Percentiles rank a stretch among this genome's conserved stretches.
phyloP scores from a whole-genome alignment of 257 asterid genomes.

The Nicotiana sylvestris region DNA sequence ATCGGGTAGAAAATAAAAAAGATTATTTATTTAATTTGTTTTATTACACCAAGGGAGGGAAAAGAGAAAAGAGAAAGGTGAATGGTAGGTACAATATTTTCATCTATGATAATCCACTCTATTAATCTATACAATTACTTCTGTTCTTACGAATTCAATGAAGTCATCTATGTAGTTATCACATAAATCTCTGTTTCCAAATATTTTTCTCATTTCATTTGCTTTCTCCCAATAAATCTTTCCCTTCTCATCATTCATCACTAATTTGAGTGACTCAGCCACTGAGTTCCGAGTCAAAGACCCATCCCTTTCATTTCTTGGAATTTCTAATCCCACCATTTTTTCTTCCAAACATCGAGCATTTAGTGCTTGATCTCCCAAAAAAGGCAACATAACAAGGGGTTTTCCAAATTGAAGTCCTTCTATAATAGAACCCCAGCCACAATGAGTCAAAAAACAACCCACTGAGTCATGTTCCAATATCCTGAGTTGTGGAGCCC shows the following conservation, averaged over 20 bases:
- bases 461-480: constrained; percentile 26
- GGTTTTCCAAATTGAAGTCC: constrained; percentile 27
- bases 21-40: too few relatives aligned
- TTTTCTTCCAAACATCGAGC: constrained; percentile 29
- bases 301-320: constrained; percentile 27
- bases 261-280: constrained; percentile 20
- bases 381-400: constrained; percentile 28
- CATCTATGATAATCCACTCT: too few relatives aligned
- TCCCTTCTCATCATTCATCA: constrained; percentile 25
- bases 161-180: constrained; percentile 19
- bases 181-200: constrained; percentile 17
- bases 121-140: background rate
- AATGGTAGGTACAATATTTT: too few relatives aligned
- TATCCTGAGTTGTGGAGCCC: constrained; percentile 32
- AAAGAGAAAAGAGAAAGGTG: too few relatives aligned
- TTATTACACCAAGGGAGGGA: too few relatives aligned
- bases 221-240: constrained; percentile 15
- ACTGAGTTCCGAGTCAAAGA: constrained; percentile 21
- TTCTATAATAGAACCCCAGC: constrained; percentile 29
- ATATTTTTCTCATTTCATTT: constrained; percentile 7
- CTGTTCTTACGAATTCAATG: background rate
- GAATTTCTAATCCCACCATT: constrained; percentile 25
- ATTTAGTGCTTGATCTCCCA: constrained; percentile 30
- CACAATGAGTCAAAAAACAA: constrained; percentile 2
- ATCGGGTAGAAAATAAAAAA: too few relatives aligned